Conservation (phyloP, 106 monocot genomes). For the Cymbidium sinense region DNA sequence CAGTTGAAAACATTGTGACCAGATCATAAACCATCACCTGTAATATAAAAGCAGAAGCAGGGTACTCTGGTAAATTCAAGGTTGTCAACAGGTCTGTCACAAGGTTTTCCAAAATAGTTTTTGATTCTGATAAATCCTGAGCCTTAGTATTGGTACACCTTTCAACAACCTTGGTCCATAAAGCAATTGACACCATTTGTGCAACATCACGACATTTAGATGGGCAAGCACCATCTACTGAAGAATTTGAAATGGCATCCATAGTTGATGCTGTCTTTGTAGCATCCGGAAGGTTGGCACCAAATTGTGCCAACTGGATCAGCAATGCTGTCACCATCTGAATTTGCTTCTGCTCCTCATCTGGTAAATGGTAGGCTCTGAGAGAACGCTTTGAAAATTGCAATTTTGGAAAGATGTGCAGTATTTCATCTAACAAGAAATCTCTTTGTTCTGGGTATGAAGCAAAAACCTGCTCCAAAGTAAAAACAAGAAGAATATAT, state of each 20-base stretch:
- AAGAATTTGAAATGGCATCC: conserved; percentile 47
- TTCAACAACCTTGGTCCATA: conserved; percentile 91
- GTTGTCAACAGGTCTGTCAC: conserved; percentile 84
- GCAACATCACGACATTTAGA: conserved; percentile 63
- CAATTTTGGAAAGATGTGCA: conserved; percentile 83
- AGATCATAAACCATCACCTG: conserved; percentile 52
- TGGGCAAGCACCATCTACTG: conserved; percentile 49
- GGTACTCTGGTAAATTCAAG: conserved; percentile 93
- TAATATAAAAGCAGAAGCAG: conserved; percentile 82
- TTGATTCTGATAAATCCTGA: conserved; percentile 77
- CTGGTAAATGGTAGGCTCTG: conserved; percentile 82
- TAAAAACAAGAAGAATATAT: conserved; percentile 5
- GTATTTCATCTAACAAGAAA: conserved; percentile 85
- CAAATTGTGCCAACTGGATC: conserved; percentile 86
- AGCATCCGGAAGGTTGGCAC: conserved; percentile 64
- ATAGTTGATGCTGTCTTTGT: conserved; percentile 33
- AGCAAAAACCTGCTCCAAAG: conserved; percentile 57
- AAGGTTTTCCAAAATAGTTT: conserved; percentile 81
- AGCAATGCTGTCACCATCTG: conserved; percentile 96
- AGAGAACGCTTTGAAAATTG: conserved; percentile 75
- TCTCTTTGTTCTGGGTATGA: conserved; percentile 77
- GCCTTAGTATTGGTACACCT: conserved; percentile 71
- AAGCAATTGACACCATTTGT: conserved; percentile 65
- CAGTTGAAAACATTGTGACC: not conserved
- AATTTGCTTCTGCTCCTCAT: conserved; percentile 97